Percentiles rank a stretch among this genome's conserved stretches.
Conservation (phyloP, 805 yeast species). For the Ogataea haglerorum region DNA sequence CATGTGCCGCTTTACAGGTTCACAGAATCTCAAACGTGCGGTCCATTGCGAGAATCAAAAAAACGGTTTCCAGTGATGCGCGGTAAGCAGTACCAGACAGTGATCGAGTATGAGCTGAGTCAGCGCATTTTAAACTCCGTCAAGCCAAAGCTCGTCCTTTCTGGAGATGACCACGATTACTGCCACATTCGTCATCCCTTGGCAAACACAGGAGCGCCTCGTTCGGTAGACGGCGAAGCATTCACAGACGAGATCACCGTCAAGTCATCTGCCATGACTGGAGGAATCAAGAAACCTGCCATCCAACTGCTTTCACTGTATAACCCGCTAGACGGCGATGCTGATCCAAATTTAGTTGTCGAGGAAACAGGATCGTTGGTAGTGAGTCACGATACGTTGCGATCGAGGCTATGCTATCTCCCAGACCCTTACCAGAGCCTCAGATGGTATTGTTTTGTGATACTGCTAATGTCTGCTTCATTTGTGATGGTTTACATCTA, state of each 20-base stretch:
- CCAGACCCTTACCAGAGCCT: conserved; percentile 29
- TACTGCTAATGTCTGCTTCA: conserved; percentile 15
- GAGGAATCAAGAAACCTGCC: conserved; percentile 85
- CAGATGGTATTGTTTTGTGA: conserved; percentile 16
- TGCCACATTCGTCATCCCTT: conserved; percentile 67
- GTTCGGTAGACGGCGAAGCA: conserved; percentile 6
- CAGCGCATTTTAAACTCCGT: conserved; percentile 53
- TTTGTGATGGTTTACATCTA: conserved; percentile 21
- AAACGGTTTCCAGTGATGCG: conserved; percentile 61
- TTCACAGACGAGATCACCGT: conserved; percentile 66
- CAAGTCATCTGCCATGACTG: conserved; percentile 88
- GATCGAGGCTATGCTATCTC: conserved; percentile 29
- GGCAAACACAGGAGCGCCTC: conserved; percentile 3
- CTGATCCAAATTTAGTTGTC: conserved; percentile 1
- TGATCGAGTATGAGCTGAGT: conserved; percentile 57
- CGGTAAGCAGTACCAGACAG: conserved; percentile 89
- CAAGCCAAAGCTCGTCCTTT: conserved; percentile 67
- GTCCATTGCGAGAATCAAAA: conserved; percentile 67
- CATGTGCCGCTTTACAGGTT: conserved; percentile 88
- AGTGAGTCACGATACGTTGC: conserved; percentile 28
- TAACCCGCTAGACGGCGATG: conserved; percentile 24
- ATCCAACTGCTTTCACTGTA: conserved; percentile 72
- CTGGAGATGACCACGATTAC: conserved; percentile 97
- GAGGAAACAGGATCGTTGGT: conserved; percentile 21
- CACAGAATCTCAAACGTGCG: conserved; percentile 58